Evolutionary conservation across 805 yeast species (phyloP).

Genomic region (Komagataella kurtzmanii): DNA sequence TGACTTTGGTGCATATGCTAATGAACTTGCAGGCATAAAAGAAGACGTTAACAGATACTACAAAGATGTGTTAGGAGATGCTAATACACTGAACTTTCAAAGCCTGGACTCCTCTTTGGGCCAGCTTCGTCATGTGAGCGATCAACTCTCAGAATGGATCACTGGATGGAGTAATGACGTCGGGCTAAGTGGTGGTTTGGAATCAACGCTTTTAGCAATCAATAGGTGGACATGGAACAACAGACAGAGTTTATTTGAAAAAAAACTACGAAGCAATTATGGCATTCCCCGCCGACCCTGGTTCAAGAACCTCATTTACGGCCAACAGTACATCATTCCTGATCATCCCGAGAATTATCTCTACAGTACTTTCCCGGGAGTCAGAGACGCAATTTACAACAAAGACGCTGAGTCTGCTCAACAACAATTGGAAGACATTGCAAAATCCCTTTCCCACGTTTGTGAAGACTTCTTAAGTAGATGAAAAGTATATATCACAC

Average conservation of each 20-base stretch:
- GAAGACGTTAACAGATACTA: conserved; percentile 32
- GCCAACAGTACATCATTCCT: conserved; percentile 52
- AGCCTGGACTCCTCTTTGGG: conserved; percentile 15
- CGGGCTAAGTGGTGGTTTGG: conserved; percentile 40
- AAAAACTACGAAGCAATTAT: conserved; percentile 29
- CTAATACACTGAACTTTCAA: conserved; percentile 11
- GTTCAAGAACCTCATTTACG: conserved; percentile 54
- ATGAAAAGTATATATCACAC: neutral
- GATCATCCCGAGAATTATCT: conserved; percentile 13
- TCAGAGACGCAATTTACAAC: conserved; percentile 50
- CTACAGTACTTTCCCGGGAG: conserved; percentile 51
- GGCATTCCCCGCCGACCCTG: conserved; percentile 44
- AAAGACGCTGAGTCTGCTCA: conserved; percentile 43
- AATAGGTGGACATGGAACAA: conserved; percentile 75
- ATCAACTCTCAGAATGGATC: conserved; percentile 31
- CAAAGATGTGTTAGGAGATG: conserved; percentile 3
- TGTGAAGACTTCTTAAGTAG: neutral
- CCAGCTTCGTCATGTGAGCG: conserved; percentile 27
- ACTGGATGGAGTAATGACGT: conserved; percentile 52
- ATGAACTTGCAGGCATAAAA: conserved; percentile 26
- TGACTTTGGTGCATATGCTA: conserved; percentile 34
- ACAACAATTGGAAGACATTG: conserved; percentile 30
- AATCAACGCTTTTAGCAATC: conserved; percentile 60
- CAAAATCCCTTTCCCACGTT: conserved; percentile 8
- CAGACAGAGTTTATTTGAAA: conserved; percentile 43